Base-by-base conservation (phyloP, 257 asterid species). In the Gynochthodes officinalis region DNA sequence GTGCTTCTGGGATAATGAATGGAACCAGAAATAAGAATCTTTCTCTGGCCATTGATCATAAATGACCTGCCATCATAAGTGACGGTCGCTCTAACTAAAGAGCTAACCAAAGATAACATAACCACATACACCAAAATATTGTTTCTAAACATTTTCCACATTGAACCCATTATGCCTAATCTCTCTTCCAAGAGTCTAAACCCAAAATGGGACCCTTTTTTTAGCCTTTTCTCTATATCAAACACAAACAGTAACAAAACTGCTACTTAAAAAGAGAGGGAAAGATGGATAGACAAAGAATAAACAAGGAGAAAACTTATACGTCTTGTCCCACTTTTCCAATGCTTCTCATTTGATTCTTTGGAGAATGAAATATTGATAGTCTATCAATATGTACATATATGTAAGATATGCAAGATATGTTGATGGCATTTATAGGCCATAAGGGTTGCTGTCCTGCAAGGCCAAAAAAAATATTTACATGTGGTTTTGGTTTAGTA, bases 1-100 rank as follows among this genome's bases (percentile, higher is more conserved):
- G 87, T 80, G 58, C 87, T 83, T 80, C 87, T 83, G 46, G 87
- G 87, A 18, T 80, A 83, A 67, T 83, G 87, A 80, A 83, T 77
- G 54, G 87, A 83, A 48, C 87, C 87, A 75, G 85, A 80, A 65
- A 80, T 80, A 55, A 83, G 82, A 53, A 80, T 83, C 40, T 54
- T 80, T 61, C 85, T 80, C 58, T 53, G 54, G 33, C 85, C 87
- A 83, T 83, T 75, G 7, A 83, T 78, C 19, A 72, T 60, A 53
- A 83, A 63, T 28, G 87, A 75, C 74, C 80, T 77, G n/a, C 77
- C 84, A 77, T 83, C 87, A 61, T 75, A 83, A 6, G 85, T 72
- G 55, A 80, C 87, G 19, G 76, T 78, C 7, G 81, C 85, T 68
- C 69, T 73, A 23, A 71, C 84, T 42, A 61, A 30, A 28, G 76